phyloP scores from a whole-genome alignment of 1,284 basidiomycete genomes.

The Cryptococcus sp. region DNA sequence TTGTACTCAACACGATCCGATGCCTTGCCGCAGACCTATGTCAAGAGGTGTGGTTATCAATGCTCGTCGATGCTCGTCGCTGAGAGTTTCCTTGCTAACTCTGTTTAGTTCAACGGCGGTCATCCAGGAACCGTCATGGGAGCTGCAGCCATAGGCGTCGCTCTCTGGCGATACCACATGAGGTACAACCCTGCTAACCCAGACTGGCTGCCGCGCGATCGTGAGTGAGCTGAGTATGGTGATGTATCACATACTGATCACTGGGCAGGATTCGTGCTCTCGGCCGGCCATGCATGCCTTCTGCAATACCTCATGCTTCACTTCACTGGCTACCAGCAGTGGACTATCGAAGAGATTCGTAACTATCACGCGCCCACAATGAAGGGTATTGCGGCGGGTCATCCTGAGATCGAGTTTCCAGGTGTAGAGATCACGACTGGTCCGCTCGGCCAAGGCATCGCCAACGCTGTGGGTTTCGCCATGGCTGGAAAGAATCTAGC shows the following conservation, averaged over 20 bases:
- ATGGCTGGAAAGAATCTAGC: conserved; percentile 45
- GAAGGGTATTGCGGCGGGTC: conserved; percentile 43
- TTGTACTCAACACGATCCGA: conserved; percentile 49
- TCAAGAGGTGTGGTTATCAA: conserved; percentile 30
- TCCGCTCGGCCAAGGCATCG: conserved; percentile 43
- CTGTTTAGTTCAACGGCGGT: conserved; percentile 44
- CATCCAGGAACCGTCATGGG: conserved; percentile 57
- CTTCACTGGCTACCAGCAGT: conserved; percentile 45
- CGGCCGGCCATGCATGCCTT: conserved; percentile 50
- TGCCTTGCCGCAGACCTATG: conserved; percentile 49
- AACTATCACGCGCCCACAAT: conserved; percentile 42
- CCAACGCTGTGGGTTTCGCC: conserved; percentile 48
- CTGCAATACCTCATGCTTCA: conserved; percentile 52
- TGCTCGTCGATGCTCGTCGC: no score
- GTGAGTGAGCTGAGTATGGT: conserved; percentile 12
- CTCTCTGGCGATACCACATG: conserved; percentile 44
- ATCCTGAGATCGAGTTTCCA: conserved; percentile 46
- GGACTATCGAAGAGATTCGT: conserved; percentile 47
- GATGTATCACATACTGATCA: not conserved
- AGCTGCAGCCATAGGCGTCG: conserved; percentile 43
- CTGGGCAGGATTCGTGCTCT: conserved; percentile 42
- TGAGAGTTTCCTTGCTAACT: no score
- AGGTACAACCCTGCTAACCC: conserved; percentile 46
- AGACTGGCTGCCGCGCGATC: conserved; percentile 40
- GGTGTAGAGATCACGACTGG: conserved; percentile 41